Evolutionary conservation across 2,329 filamentous ascomycete genomes (phyloP).

Genomic region (Zymoseptoria pseudotritici): DNA sequence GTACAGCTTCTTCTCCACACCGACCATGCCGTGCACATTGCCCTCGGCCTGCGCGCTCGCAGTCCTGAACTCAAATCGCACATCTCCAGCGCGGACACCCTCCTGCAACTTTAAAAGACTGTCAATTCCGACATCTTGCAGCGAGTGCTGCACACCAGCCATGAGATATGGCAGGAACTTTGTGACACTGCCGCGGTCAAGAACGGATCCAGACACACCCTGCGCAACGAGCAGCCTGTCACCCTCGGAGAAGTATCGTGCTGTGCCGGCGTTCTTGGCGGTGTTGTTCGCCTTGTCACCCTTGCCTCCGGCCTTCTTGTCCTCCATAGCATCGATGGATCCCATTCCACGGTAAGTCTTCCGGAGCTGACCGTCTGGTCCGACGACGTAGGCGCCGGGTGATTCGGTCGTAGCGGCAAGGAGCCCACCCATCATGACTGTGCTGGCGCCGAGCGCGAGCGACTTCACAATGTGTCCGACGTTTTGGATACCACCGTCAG

Average conservation of each 20-base stretch:
- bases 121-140: constrained; percentile 88
- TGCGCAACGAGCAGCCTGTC: constrained; percentile 92
- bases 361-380: constrained; percentile 91
- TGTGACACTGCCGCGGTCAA: constrained; percentile 73
- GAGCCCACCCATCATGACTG: constrained; percentile 98
- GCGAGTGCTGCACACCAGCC: constrained; percentile 90
- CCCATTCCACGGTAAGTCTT: constrained; percentile 99
- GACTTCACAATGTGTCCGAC: constrained; percentile 99
- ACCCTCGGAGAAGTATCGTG: constrained; percentile 96
- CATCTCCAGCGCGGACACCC: constrained; percentile 62
- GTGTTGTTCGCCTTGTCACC: constrained; percentile 72
- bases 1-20: constrained; percentile 99
- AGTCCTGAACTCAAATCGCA: constrained; percentile 90
- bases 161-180: constrained; percentile 96
- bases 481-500: constrained; percentile 96
- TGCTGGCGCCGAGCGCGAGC: constrained; percentile 84
- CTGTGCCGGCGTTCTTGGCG: constrained; percentile 94
- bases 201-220: constrained; percentile 82
- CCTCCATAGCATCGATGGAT: constrained; percentile 98
- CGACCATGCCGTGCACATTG: constrained; percentile 92
- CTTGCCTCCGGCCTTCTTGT: constrained; percentile 84
- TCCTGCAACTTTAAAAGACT: constrained; percentile 72
- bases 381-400: constrained; percentile 92
- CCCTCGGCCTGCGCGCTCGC: constrained; percentile 93
- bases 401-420: constrained; percentile 96